Evolutionary conservation across 306 rosid genomes (phyloP).

Genomic region (Trifolium dubium): DNA sequence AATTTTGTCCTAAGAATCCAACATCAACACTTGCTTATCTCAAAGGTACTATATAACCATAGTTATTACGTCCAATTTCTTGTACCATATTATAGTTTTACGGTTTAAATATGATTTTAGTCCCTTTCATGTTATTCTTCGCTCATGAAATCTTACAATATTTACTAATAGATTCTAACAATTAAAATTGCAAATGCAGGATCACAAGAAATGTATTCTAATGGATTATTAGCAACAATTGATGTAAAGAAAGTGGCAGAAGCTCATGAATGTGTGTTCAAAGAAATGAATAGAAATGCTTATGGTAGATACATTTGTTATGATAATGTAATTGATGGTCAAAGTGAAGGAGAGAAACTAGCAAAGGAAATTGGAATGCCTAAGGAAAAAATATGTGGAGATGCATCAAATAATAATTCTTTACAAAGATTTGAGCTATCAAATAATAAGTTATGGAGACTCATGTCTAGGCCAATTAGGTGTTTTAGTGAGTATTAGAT

Average conservation of each 20-base stretch:
- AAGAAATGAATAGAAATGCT: slow-evolving; percentile 62
- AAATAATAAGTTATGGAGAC: slow-evolving; percentile 56
- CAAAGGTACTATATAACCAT: slow-evolving; percentile 56
- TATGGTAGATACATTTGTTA: slow-evolving; percentile 81
- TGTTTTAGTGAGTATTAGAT: slow-evolving; percentile 49
- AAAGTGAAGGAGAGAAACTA: slow-evolving; percentile 60
- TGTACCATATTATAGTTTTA: no score
- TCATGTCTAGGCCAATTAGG: slow-evolving; percentile 54
- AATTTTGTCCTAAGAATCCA: slow-evolving; percentile 58
- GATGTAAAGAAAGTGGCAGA: slow-evolving; percentile 62
- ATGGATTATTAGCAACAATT: slow-evolving; percentile 69
- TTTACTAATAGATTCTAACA: slow-evolving; percentile 20
- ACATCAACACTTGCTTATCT: slow-evolving; percentile 90
- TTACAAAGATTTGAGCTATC: slow-evolving; percentile 53
- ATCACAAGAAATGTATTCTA: slow-evolving; percentile 65
- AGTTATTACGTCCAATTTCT: no score
- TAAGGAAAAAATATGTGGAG: slow-evolving; percentile 54
- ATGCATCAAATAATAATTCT: slow-evolving; percentile 21
- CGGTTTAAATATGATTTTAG: no score
- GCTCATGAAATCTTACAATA: no score
- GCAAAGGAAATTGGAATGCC: slow-evolving; percentile 56
- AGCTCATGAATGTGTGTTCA: slow-evolving; percentile 69
- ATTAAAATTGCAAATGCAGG: slow-evolving; percentile 48
- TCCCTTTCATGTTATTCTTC: no score
- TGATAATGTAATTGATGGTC: slow-evolving; percentile 52